Evolutionary conservation across 768 basidiomycete species (phyloP).

Genomic region (Nidularia sp.): DNA sequence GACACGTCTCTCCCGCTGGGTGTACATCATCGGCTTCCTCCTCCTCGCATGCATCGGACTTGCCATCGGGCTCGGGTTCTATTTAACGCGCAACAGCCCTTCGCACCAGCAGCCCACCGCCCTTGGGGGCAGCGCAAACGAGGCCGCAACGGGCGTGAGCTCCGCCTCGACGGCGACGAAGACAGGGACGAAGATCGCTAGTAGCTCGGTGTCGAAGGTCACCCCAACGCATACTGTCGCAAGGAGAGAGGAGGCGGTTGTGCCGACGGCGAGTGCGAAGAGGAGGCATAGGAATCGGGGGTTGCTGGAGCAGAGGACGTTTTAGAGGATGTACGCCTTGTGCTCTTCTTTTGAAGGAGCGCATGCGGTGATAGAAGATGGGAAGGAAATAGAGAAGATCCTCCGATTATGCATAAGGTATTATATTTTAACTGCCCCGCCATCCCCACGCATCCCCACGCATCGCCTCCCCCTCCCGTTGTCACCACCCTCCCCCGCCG

Average conservation of each 20-base stretch:
- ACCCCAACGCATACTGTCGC: conserved; percentile 60
- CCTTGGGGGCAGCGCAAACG: conserved; percentile 59
- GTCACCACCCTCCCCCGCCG: too few species aligned
- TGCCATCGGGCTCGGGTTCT: conserved; percentile 59
- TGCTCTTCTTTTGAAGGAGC: too few species aligned
- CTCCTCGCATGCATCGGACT: conserved; percentile 50
- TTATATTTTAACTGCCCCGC: too few species aligned
- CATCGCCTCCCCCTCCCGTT: too few species aligned
- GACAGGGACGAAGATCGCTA: conserved; percentile 11
- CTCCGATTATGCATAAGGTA: not conserved
- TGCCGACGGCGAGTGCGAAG: not conserved
- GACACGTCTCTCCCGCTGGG: conserved; percentile 56
- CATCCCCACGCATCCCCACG: too few species aligned
- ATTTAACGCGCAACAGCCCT: conserved; percentile 46
- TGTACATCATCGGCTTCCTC: conserved; percentile 64
- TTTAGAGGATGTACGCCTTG: too few species aligned
- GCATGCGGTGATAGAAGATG: too few species aligned
- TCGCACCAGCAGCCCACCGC: conserved; percentile 51
- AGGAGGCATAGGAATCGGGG: not conserved
- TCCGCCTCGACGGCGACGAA: conserved; percentile 9
- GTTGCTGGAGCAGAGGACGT: not conserved
- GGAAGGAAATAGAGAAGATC: not conserved
- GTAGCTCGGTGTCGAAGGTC: conserved; percentile 36
- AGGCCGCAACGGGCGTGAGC: conserved; percentile 20
- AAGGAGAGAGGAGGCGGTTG: not conserved